Percentiles rank a stretch among this genome's conserved stretches.
Conservation (phyloP, 2,329 filamentous ascomycete genomes). For the Rhynchosporium secalis region DNA sequence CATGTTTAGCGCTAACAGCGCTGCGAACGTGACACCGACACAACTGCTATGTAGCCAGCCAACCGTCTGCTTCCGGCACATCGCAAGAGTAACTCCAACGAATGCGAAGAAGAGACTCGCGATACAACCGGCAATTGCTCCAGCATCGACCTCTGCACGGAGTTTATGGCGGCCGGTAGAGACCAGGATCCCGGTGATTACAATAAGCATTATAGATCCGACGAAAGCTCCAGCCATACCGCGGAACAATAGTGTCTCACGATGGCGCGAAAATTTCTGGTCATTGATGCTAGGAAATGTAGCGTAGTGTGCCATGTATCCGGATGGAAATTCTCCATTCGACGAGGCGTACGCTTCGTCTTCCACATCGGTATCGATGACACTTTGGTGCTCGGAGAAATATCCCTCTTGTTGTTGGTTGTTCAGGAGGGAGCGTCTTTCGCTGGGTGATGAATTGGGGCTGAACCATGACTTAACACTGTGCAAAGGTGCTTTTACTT, state of each 20-base stretch:
- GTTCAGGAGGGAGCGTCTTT: constrained; percentile 35
- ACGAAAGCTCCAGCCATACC: constrained; percentile 55
- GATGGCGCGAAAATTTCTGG: constrained; percentile 51
- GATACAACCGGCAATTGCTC: constrained; percentile 68
- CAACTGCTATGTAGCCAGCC: constrained; percentile 47
- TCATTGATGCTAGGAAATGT: constrained; percentile 53
- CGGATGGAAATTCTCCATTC: constrained; percentile 45
- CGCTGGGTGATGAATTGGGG: constrained; percentile 31
- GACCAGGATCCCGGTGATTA: constrained; percentile 65
- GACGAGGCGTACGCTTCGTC: constrained; percentile 55
- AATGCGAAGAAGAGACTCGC: constrained; percentile 65
- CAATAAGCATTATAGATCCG: constrained; percentile 62
- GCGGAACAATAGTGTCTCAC: constrained; percentile 57
- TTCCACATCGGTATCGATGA: constrained; percentile 45
- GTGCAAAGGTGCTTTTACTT: constrained; percentile 47
- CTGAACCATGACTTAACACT: constrained; percentile 55
- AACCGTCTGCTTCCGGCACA: constrained; percentile 52
- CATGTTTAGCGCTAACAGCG: constrained; percentile 51
- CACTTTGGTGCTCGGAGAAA: constrained; percentile 27
- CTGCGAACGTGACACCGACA: constrained; percentile 47
- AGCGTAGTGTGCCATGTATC: constrained; percentile 57
- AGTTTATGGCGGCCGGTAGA: constrained; percentile 67
- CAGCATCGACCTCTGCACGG: constrained; percentile 70
- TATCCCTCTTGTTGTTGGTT: constrained; percentile 29
- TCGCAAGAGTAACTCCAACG: constrained; percentile 58